These are phyloP conservation scores for Acer negundo DNA, from an alignment of 345 rosid species.

Conservation along the genomic window DNA sequence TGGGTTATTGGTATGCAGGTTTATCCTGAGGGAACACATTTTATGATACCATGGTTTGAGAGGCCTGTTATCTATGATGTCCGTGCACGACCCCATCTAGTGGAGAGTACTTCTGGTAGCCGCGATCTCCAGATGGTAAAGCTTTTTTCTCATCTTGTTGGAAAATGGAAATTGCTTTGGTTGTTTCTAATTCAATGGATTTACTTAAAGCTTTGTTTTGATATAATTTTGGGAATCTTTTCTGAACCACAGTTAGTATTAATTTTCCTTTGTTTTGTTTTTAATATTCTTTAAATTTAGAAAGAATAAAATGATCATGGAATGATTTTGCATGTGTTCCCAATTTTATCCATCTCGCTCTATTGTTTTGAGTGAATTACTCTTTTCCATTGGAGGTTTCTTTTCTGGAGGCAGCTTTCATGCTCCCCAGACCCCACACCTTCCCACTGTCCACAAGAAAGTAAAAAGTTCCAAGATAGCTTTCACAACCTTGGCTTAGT, in stretches of 20 bases:
- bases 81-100: constrained; percentile 87
- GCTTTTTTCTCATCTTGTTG: constrained; percentile 6
- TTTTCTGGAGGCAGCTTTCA: not conserved
- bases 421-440: not conserved
- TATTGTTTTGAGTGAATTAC: not conserved
- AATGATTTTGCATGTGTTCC: not conserved
- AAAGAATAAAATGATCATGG: not conserved
- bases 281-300: not conserved
- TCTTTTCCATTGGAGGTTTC: not conserved
- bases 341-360: not conserved
- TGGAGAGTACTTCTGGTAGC: constrained; percentile 93
- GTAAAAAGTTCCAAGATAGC: not conserved
- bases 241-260: not conserved
- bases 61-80: constrained; percentile 91
- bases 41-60: constrained; percentile 91
- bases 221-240: not conserved
- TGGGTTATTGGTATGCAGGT: constrained; percentile 48
- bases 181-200: not conserved
- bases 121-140: constrained; percentile 95
- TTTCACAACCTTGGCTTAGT: not conserved
- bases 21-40: constrained; percentile 92
- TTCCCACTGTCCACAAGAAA: not conserved
- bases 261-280: not conserved
- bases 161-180: constrained; percentile 8
- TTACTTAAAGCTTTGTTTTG: not conserved